Evolutionary conservation across 1,284 basidiomycete genomes (phyloP).

Genomic region (Rugiboletus extremiorientalis): DNA sequence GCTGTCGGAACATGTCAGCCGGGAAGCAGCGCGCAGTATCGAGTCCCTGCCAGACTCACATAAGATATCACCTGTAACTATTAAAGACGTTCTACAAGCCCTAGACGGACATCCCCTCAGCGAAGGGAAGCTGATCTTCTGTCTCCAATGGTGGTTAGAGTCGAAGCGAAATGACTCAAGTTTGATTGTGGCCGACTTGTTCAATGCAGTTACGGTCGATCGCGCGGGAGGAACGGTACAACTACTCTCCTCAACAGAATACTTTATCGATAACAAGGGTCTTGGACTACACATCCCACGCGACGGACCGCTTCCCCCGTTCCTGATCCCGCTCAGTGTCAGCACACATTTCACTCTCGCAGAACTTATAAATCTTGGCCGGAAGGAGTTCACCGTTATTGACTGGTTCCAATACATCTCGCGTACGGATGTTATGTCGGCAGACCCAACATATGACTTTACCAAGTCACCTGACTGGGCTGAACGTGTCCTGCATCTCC

Average conservation of each 20-base stretch:
- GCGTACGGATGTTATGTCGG: constrained; percentile 44
- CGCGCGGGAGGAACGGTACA: constrained; percentile 51
- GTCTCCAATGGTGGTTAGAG: constrained; percentile 88
- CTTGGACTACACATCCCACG: constrained; percentile 66
- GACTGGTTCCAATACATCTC: constrained; percentile 80
- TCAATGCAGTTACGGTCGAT: constrained; percentile 69
- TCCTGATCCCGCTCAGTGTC: constrained; percentile 73
- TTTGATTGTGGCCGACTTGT: constrained; percentile 51
- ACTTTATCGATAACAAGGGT: constrained; percentile 72
- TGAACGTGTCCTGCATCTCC: constrained; percentile 74
- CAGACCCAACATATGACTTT: constrained; percentile 63
- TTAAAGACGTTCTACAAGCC: constrained; percentile 86
- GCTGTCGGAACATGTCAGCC: constrained; percentile 66
- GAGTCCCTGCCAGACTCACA: constrained; percentile 63
- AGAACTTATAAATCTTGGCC: constrained; percentile 70
- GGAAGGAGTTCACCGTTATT: constrained; percentile 76
- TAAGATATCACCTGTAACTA: constrained; percentile 79
- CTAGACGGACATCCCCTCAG: constrained; percentile 71
- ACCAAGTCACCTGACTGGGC: constrained; percentile 73
- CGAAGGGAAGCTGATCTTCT: constrained; percentile 77
- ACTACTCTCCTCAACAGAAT: constrained; percentile 68
- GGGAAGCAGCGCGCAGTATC: constrained; percentile 66
- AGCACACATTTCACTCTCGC: constrained; percentile 63
- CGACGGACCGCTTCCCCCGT: constrained; percentile 80
- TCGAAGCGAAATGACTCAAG: constrained; percentile 51